Evolutionary conservation across 441 rosid species (phyloP), one percentile per base, ranked within the genome.

Genomic region (Gossypium trilobum): DNA sequence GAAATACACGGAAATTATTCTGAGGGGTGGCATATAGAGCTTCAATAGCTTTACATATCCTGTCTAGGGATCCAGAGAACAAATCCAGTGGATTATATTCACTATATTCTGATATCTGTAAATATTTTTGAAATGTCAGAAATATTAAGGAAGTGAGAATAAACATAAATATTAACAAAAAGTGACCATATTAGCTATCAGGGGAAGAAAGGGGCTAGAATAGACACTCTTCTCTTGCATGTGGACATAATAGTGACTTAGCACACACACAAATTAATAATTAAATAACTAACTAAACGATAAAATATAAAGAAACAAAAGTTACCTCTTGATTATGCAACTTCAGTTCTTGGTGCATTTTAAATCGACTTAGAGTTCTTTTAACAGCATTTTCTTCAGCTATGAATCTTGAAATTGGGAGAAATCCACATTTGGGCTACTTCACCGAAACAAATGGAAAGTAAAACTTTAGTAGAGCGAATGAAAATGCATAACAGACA

Each of bases 381-480:
- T 95, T 95, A 62, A 88, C 62, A 56, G 75, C 79, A 88, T 92
- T 87, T 75, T 65, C 83, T 77, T 83, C 83, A 33, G 83, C 78
- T 65, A 92, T 81, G 82, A 85, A 88, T 75, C 77, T 84, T 67
- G 98, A 89, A 51, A 52, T 27, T 29, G 99, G 97, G 52, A 92
- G 91, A 85, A 88, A 95, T 80, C 99, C 97, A 71, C 97, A 92
- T 88, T 95, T 95, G 73, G 99, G 97, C 97, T 95, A 80, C 80
- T 80, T 80, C 77, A 81, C 42, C 74, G 71, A 79, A 86, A 74
- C 22, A 78, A 78, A 70, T 50, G 66, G 70, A 22, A 68, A 67
- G 67, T 67, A 62, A 70, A 59, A 70, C 73, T 36, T 51, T 17
- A 66, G 25, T 36, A 54, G 5, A n/a, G 5, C 14, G 60, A 63